These are phyloP conservation scores for Exophiala bonariae DNA, from an alignment of 2,329 filamentous ascomycete species.

Conservation along the genomic window DNA sequence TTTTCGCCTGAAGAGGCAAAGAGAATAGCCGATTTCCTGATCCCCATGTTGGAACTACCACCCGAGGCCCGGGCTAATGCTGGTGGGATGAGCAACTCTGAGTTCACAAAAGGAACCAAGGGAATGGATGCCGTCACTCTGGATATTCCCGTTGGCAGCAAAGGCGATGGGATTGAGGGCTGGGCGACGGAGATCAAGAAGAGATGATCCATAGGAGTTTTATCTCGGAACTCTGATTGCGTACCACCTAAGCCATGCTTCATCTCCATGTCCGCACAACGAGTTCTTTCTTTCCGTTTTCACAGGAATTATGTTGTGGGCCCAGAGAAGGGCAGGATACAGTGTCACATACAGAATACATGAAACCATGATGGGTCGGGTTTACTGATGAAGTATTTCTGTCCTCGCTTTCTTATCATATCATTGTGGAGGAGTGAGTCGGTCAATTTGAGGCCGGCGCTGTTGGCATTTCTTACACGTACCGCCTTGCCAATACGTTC, in stretches of 20 bases:
- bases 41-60: slow-evolving; percentile 86
- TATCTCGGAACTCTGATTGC: no score
- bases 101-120: slow-evolving; percentile 79
- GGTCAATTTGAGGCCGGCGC: no score
- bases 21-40: slow-evolving; percentile 76
- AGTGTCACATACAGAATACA: slow-evolving; percentile 15
- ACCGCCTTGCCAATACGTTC: no score
- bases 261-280: neutral
- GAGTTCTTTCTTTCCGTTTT: neutral
- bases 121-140: slow-evolving; percentile 83
- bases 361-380: slow-evolving; percentile 1
- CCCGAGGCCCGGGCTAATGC: slow-evolving; percentile 91
- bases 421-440: no score
- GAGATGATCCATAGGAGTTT: slow-evolving; percentile 50
- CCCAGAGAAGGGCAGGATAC: slow-evolving; percentile 10
- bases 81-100: slow-evolving; percentile 86
- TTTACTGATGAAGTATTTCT: no score
- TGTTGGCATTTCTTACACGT: no score
- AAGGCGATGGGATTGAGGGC: slow-evolving; percentile 89
- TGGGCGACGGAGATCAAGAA: slow-evolving; percentile 89
- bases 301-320: slow-evolving; percentile 2
- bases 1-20: slow-evolving; percentile 81
- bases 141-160: slow-evolving; percentile 74
- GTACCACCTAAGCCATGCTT: no score
- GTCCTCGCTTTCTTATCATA: no score